Evolutionary conservation across 1,139 yeast genomes (phyloP), one percentile per base, ranked within the genome.

Genomic region (Sugiyamaella neomexicana): DNA sequence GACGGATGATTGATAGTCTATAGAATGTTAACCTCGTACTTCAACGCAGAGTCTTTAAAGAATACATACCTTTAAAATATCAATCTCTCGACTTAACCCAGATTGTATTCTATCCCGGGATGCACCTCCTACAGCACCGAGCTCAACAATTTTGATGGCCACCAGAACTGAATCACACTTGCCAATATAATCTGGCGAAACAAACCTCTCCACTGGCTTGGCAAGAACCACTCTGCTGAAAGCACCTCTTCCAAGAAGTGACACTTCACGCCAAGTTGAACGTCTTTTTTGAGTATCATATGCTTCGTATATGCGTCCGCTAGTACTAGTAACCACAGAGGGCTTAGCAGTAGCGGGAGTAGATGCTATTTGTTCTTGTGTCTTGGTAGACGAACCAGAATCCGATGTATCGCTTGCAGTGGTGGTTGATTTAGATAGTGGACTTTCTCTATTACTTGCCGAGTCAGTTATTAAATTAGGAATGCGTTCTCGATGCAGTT

Each of bases 41-140:
- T 12, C 10, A 5, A 13, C 9, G 13, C n/a, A 12, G 42, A 17
- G 40, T 12, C 5, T 12, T 16, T 5, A 20, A 20, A 20, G 5
- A 20, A 37, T 38, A 25, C 52, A 31, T 32, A 48, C 52, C 40
- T 49, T 49, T 70, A 93, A 74, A 10, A 90, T 81, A 44, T 81
- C 83, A 40, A 91, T 69, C 67, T 93, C 99, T 59, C 98, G 78
- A 36, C 78, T 75, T 46, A 91, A 74, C 15, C 91, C 87, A 55
- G 83, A 81, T 64, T 86, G 89, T 57, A 89, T 72, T 44, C 86
- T 72, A 7, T 77, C 72, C n/a, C 77, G 70, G 1, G 78, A 72
- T 1, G 63, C 63, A 15, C 66, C 66, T 7, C 65, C 66, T 2
- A 66, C 60, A 48, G 39, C 40, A 2, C 57, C 60, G 20, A 59